Evolutionary conservation across 345 rosid species (phyloP), one percentile per base, ranked within the genome.

Genomic region (Carallia brachiata): DNA sequence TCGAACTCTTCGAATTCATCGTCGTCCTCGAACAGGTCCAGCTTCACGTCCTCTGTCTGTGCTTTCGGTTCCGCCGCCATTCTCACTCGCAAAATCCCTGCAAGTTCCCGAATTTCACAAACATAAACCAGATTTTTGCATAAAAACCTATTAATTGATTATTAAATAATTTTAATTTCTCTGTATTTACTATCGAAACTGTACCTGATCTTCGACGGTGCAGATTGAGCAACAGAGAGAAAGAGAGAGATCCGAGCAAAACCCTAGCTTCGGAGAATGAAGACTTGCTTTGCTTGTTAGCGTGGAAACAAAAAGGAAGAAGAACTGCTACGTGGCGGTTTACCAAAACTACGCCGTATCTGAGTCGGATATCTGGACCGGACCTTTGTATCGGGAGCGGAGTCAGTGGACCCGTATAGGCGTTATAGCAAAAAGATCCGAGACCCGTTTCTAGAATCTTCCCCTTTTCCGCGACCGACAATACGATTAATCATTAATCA

Each of bases 1-100:
- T 81, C 87, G 67, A 90, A 90, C 73, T 92, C 97, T 75, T 93
- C 98, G 57, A 93, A 93, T 77, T 93, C 98, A 65, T 93, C 98
- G 64, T 93, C 97, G 59, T 93, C 98, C 62, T 93, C 97, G 74
- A 93, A 89, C 72, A 93, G 70, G 75, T 93, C 97, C 71, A 93
- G 78, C 86, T 93, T 93, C n/a, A 86, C 87, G 54, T 83, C 94
- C 68, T 84, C 90, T 5, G 83, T 68, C 54, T 74, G 76, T 17
- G 88, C 57, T 70, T 89, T 88, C 16, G 81, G 78, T 68, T 89
- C 90, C 12, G 84, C 73, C 56, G 93, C 91, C 94, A 90, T 90
- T 52, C 50, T 13, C 17, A 13, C 50, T 44, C 16, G 48, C 2
- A 44, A 44, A 44, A 4, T 15, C 17, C 50, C 50, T 44, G 50